Evolutionary conservation across 805 yeast genomes (phyloP).

Genomic region (Yamadazyma endophytica): DNA sequence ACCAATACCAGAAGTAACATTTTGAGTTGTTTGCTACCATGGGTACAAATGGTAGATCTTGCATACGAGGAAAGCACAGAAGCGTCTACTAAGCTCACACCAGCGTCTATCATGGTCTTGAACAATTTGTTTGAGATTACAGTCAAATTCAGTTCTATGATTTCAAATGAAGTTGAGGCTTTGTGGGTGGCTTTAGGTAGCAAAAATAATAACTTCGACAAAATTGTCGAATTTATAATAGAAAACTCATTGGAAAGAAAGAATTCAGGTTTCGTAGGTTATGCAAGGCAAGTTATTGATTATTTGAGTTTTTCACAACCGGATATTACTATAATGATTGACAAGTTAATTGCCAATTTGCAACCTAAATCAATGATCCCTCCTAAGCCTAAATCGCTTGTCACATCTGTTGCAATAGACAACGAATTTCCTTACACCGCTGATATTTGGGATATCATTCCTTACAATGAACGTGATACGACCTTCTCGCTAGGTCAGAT

Average conservation of each 20-base stretch:
- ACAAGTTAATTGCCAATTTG: conserved; percentile 61
- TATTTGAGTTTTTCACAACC: conserved; percentile 58
- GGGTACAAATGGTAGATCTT: conserved; percentile 84
- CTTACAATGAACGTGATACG: conserved; percentile 57
- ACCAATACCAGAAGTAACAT: conserved; percentile 68
- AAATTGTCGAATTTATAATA: conserved; percentile 67
- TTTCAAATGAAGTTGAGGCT: conserved; percentile 88
- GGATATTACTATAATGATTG: conserved; percentile 47
- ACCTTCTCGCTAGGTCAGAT: conserved; percentile 85
- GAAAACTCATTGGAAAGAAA: conserved; percentile 64
- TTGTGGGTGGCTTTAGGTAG: conserved; percentile 92
- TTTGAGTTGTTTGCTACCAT: conserved; percentile 76
- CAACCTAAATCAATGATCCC: conserved; percentile 93
- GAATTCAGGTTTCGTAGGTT: conserved; percentile 70
- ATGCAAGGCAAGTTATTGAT: conserved; percentile 76
- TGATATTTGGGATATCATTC: conserved; percentile 56
- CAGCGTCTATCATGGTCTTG: conserved; percentile 59
- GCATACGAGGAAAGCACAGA: conserved; percentile 18
- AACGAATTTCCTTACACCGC: conserved; percentile 68
- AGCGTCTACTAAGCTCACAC: conserved; percentile 14
- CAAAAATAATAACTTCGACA: conserved; percentile 64
- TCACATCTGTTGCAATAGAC: conserved; percentile 3
- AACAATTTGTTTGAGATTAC: conserved; percentile 83
- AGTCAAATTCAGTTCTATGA: conserved; percentile 63
- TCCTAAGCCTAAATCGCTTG: conserved; percentile 29